Conservation (phyloP, 1,284 basidiomycete genomes). For the Nidula niveotomentosa region DNA sequence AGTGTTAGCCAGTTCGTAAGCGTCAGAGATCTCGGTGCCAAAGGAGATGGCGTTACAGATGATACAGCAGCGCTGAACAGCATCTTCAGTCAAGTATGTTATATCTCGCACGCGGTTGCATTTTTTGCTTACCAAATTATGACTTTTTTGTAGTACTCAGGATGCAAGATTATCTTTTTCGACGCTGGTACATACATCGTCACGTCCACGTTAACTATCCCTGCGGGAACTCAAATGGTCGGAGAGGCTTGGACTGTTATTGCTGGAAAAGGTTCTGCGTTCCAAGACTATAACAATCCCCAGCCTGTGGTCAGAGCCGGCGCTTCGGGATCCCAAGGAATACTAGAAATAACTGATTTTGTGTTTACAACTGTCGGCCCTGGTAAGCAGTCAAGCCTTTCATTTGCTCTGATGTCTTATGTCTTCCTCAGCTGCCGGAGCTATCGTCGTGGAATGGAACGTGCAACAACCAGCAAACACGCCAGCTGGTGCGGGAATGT, state of each 20-base stretch:
- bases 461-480: constrained; percentile 50
- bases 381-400: constrained; percentile 27
- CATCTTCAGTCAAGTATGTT: constrained; percentile 54
- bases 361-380: constrained; percentile 58
- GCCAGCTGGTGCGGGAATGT: constrained; percentile 66
- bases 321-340: constrained; percentile 42
- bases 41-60: constrained; percentile 74
- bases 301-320: constrained; percentile 60
- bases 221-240: constrained; percentile 66
- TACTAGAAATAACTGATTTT: constrained; percentile 62
- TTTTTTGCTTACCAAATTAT: no score
- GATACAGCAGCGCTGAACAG: constrained; percentile 69
- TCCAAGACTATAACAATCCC: constrained; percentile 56
- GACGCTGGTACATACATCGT: constrained; percentile 76
- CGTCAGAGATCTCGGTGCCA: constrained; percentile 67
- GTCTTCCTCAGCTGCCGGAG: constrained; percentile 48
- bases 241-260: constrained; percentile 81
- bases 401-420: constrained; percentile 5
- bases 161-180: constrained; percentile 78
- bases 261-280: constrained; percentile 60
- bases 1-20: constrained; percentile 65
- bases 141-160: constrained; percentile 31
- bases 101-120: background rate
- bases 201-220: constrained; percentile 69
- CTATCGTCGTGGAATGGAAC: constrained; percentile 77